Evolutionary conservation across 306 rosid species (phyloP), one percentile per base, ranked within the genome.

Genomic region (Corylus heterophylla): DNA sequence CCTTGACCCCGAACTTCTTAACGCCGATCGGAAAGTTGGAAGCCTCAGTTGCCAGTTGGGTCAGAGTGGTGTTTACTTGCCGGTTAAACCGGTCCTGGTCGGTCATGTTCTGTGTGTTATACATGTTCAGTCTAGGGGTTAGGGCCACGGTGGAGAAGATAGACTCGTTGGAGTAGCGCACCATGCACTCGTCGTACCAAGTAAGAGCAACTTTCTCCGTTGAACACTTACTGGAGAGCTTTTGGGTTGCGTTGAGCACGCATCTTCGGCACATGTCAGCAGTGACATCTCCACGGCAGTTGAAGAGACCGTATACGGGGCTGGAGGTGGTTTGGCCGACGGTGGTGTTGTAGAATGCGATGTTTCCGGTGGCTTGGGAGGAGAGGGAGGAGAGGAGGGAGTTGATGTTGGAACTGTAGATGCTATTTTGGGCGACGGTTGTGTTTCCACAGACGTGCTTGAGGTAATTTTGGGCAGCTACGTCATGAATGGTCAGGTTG

Each of bases 121-220:
- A 71, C 31, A 76, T 5, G 22, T 0, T 1, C 4, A 68, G 0
- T 13, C 0, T 6, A 2, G 45, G 52, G 0, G 7, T 22, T 74
- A 49, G 1, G 0, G 2, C 56, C 0, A 0, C 82, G 82, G 7
- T 80, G 77, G 73, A 54, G 72, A 80, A 75, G 48, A 86, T 25
- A 29, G 82, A 79, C 16, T 5, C 29, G 62, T 84, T 48, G 20
- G 84, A 61, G 39, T 86, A 86, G 10, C 76, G 84, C 3, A 86
- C 8, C 37, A 42, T 39, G 78, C 86, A 86, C 25, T 66, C 48
- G 20, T 82, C 89, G 71, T 82, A 82, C 86, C 79, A 79, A 2
- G 54, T 37, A 51, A 86, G 8, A 0, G 80, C 74, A 12, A 56
- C 16, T 29, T 79, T 72, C 4, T 10, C 20, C 2, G 20, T 29